These are phyloP conservation scores for Arthrinium puccinioides DNA, from an alignment of 2,329 filamentous ascomycete species.

Conservation along the genomic window DNA sequence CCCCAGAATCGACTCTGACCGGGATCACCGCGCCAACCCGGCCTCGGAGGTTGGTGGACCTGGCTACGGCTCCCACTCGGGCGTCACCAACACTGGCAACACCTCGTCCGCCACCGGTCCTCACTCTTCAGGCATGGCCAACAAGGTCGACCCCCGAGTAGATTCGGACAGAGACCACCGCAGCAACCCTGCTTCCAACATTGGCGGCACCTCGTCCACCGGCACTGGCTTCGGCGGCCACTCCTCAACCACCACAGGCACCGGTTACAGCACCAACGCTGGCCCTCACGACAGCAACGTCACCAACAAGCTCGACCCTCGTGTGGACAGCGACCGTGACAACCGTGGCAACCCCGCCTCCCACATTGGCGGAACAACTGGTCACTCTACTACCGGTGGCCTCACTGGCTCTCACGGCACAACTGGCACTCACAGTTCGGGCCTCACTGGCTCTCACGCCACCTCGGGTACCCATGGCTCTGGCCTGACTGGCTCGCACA, in stretches of 20 bases:
- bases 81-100: constrained; percentile 4
- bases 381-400: constrained; percentile 5
- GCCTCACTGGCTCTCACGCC: constrained; percentile 9
- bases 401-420: constrained; percentile 8
- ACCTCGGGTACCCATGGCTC: constrained; percentile 12
- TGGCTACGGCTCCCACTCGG: constrained; percentile 13
- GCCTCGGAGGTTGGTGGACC: constrained; percentile 14
- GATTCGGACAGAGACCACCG: constrained; percentile 38
- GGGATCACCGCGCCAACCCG: constrained; percentile 22
- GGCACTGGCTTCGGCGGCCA: too few species aligned
- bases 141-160: constrained; percentile 47
- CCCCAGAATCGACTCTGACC: constrained; percentile 26
- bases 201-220: too few species aligned
- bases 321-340: constrained; percentile 43
- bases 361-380: constrained; percentile 20
- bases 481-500: constrained; percentile 8
- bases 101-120: constrained; percentile 18
- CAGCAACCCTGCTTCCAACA: constrained; percentile 19
- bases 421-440: constrained; percentile 26
- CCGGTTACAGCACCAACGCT: constrained; percentile 22
- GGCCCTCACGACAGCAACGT: constrained; percentile 36
- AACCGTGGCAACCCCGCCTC: too few species aligned
- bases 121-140: constrained; percentile 36
- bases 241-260: constrained; percentile 1
- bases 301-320: constrained; percentile 42